These are phyloP conservation scores for Pelargonium exstipulatum DNA, from an alignment of 441 rosid species.

Conservation along the genomic window DNA sequence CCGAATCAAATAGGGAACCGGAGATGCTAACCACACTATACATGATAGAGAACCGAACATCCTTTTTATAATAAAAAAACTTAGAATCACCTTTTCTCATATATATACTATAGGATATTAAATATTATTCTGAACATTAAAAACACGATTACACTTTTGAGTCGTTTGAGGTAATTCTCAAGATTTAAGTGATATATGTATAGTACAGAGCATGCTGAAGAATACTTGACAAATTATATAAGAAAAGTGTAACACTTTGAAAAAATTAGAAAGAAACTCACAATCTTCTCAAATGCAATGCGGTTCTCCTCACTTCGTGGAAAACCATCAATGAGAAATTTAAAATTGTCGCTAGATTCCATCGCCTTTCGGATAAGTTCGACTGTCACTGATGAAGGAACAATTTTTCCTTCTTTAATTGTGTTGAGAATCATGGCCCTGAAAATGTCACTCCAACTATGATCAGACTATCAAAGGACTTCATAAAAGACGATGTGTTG, in stretches of 20 bases:
- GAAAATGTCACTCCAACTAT: constrained; percentile 22
- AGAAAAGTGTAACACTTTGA: too few species aligned
- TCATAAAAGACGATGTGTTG: not conserved
- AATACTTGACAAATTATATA: not conserved
- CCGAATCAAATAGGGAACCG: too few species aligned
- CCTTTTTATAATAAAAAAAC: too few species aligned
- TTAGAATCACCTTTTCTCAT: too few species aligned
- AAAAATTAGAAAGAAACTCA: constrained; percentile 29
- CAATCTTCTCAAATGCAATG: constrained; percentile 53
- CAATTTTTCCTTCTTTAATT: constrained; percentile 69
- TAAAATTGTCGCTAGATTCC: constrained; percentile 40
- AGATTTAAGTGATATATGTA: too few species aligned
- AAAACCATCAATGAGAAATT: constrained; percentile 76
- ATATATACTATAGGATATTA: too few species aligned
- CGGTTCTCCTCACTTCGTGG: constrained; percentile 75
- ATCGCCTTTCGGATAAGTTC: constrained; percentile 53
- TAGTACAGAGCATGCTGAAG: too few species aligned
- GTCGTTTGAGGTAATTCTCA: too few species aligned
- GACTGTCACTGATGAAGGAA: constrained; percentile 67
- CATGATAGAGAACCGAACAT: too few species aligned
- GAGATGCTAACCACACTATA: too few species aligned
- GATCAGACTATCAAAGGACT: constrained; percentile 17
- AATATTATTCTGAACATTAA: too few species aligned
- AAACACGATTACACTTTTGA: too few species aligned
- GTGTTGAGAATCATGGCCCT: constrained; percentile 56